phyloP scores from a whole-genome alignment of 345 rosid species.

The Erucastrum elatum region DNA sequence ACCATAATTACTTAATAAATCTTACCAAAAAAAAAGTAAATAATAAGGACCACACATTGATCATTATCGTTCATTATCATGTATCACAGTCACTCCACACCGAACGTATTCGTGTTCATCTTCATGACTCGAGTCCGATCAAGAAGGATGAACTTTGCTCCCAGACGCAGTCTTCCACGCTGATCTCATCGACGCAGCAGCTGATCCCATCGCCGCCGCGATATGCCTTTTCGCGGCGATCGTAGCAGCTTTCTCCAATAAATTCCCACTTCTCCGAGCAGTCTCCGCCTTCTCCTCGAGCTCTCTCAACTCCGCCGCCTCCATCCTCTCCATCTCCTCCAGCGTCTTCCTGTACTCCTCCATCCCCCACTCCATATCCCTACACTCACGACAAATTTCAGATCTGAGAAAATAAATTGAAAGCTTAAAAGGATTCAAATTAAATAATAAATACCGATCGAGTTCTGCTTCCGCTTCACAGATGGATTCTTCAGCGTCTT shows the following conservation, averaged over 20 bases:
- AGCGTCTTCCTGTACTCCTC: conserved; percentile 65
- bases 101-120: no score
- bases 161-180: conserved; percentile 67
- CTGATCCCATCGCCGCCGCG: conserved; percentile 76
- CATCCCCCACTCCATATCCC: conserved; percentile 74
- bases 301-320: conserved; percentile 42
- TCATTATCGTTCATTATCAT: background rate
- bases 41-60: background rate
- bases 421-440: background rate
- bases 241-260: conserved; percentile 62
- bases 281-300: conserved; percentile 58
- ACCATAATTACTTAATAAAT: background rate
- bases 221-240: conserved; percentile 67
- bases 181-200: conserved; percentile 78
- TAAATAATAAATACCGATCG: conserved; percentile 44
- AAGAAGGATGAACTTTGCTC: conserved; percentile 78
- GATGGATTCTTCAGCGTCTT: conserved; percentile 51
- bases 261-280: conserved; percentile 60
- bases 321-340: conserved; percentile 69
- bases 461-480: conserved; percentile 59
- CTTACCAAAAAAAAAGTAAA: background rate
- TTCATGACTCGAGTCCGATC: conserved; percentile 13
- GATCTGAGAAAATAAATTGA: conserved; percentile 10
- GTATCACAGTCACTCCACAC: background rate
- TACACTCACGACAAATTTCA: background rate